Evolutionary conservation across 441 rosid species (phyloP), one percentile per base, ranked within the genome.

Genomic region (Viola pubescens): DNA sequence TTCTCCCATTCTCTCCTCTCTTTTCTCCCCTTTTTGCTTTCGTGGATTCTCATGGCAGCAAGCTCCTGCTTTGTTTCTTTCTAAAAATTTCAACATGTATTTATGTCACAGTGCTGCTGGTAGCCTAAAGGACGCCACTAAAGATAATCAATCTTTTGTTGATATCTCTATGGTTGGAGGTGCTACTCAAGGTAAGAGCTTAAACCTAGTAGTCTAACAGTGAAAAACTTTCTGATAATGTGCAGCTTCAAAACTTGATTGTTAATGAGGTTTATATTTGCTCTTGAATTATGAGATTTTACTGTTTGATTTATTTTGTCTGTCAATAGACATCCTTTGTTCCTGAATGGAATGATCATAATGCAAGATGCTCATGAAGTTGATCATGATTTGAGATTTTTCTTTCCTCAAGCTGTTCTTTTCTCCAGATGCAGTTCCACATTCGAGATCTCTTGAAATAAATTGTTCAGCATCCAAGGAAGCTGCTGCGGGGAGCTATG

Each of bases 141-240:
- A 56, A 4, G 66, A 56, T 34, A 77, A 63, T 40, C 65, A 52
- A 51, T 57, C 58, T 59, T 73, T 70, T 64, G 75, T 66, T 14
- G 39, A 54, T 53, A 66, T 70, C 64, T 62, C 66, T 16, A 39
- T 37, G 10, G 56, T 48, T 6, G 73, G 52, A 64, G 72, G 39
- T 55, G 55, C 69, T 59, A 44, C 58, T 37, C 77, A 62, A 62
- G 88, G 89, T 80, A 68, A 77, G 65, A 59, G 48, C 49, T 64
- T 51, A 50, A 9, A 61, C 44, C 40, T 61, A 48, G 48, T 55
- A 10, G 9, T 4, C 13, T 48, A 34, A 7, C 12, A 12, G 44
- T 16, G 6, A 11, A 16, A 58, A 13, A 26, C 11, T 65, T 3
- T 41, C 14, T 3, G 52, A 43, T 19, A 40, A 58, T 44, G 45